These are phyloP conservation scores for Artemisia argyi DNA, from an alignment of 129 eudicot species.

Conservation along the genomic window DNA sequence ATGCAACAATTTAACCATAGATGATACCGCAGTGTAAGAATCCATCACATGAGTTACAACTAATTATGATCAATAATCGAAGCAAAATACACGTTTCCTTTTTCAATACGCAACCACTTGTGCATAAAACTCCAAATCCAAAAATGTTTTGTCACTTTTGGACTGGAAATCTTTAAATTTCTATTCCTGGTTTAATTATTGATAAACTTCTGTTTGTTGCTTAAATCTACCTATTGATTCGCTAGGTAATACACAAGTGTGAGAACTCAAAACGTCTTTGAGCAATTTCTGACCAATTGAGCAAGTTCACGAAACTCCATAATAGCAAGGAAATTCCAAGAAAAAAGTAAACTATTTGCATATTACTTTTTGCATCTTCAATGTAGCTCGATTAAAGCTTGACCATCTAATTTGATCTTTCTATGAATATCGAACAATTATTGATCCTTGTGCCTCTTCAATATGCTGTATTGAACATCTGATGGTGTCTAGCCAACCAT, in stretches of 20 bases:
- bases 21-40: neutral
- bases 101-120: neutral
- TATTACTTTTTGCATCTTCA: constrained; percentile 25
- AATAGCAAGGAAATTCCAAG: neutral
- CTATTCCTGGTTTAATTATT: too few relatives aligned
- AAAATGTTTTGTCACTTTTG: neutral
- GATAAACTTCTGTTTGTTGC: too few relatives aligned
- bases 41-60: neutral
- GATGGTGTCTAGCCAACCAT: too few relatives aligned
- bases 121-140: neutral
- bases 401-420: constrained; percentile 26
- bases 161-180: neutral
- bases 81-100: neutral
- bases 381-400: constrained; percentile 13
- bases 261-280: neutral
- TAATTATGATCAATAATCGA: neutral
- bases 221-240: neutral
- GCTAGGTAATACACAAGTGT: neutral
- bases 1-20: constrained; percentile 4
- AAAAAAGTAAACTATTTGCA: constrained; percentile 8
- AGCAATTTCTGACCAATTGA: constrained; percentile 4
- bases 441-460: constrained; percentile 19
- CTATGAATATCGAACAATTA: constrained; percentile 15
- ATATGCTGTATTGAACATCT: too few relatives aligned
- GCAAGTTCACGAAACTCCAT: neutral